Evolutionary conservation across 306 rosid genomes (phyloP).

Genomic region (Senna tora): DNA sequence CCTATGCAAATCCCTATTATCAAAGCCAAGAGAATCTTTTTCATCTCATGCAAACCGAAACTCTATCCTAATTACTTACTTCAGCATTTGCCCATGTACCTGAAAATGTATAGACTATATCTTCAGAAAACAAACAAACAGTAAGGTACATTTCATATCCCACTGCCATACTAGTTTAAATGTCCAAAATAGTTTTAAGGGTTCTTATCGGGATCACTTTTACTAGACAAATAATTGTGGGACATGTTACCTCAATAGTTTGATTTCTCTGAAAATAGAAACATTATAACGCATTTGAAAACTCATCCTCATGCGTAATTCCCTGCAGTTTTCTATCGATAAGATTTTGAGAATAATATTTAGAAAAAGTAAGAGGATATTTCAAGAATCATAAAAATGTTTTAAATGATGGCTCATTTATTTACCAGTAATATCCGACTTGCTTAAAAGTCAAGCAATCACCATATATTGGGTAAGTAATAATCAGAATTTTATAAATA

Average conservation of each 20-base stretch:
- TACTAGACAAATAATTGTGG: no score
- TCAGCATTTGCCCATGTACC: slow-evolving; percentile 34
- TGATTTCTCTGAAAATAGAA: slow-evolving; percentile 2
- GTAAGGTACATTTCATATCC: slow-evolving; percentile 10
- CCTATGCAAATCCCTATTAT: slow-evolving; percentile 74
- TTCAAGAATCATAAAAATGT: slow-evolving; percentile 8
- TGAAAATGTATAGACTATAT: slow-evolving; percentile 30
- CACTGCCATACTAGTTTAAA: not conserved
- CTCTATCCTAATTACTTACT: slow-evolving; percentile 17
- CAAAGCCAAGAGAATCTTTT: slow-evolving; percentile 37
- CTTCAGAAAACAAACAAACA: slow-evolving; percentile 10
- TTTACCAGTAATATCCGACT: slow-evolving; percentile 10
- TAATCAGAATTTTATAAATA: not conserved
- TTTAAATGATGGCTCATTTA: not conserved
- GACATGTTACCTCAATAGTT: not conserved
- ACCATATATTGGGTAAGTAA: slow-evolving; percentile 10
- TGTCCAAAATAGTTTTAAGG: no score
- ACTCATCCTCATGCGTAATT: not conserved
- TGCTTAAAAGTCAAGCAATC: slow-evolving; percentile 6
- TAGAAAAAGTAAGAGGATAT: not conserved
- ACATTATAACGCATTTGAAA: not conserved
- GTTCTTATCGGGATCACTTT: no score
- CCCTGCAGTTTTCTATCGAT: not conserved
- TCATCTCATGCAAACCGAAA: slow-evolving; percentile 43
- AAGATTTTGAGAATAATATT: not conserved